Evolutionary conservation across 495 filamentous ascomycete species (phyloP).

Genomic region (Trichocladium antarcticum): DNA sequence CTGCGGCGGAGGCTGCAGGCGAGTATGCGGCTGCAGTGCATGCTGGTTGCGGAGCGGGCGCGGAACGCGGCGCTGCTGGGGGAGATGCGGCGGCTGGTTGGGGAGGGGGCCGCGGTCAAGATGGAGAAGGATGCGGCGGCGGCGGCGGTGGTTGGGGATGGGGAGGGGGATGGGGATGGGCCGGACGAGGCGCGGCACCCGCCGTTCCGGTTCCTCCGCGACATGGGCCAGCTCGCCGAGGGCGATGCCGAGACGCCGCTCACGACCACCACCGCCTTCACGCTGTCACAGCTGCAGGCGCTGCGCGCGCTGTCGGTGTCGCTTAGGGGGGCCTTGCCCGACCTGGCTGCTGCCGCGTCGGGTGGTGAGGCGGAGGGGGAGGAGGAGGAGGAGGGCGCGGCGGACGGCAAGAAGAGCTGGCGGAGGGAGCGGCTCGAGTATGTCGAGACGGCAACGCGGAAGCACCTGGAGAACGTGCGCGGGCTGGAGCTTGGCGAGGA

Average conservation of each 20-base stretch:
- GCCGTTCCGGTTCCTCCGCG: conserved; percentile 43
- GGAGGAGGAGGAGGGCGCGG: conserved; percentile 9
- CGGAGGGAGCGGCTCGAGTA: conserved; percentile 57
- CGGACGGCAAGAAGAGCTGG: conserved; percentile 30
- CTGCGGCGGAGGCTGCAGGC: conserved; percentile 71
- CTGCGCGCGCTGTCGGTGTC: conserved; percentile 54
- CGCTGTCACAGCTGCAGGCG: conserved; percentile 67
- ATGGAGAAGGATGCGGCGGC: conserved; percentile 9
- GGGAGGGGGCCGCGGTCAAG: background rate
- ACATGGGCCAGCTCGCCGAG: conserved; percentile 31
- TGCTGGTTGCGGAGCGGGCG: conserved; percentile 61
- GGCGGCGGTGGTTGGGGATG: background rate
- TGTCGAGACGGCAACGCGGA: conserved; percentile 56
- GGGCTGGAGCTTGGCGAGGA: conserved; percentile 45
- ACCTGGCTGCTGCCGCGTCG: conserved; percentile 28
- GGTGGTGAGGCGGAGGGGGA: conserved; percentile 21
- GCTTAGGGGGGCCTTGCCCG: conserved; percentile 49
- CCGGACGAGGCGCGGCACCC: conserved; percentile 17
- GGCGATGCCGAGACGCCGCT: conserved; percentile 42
- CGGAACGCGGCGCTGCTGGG: conserved; percentile 62
- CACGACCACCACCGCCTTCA: conserved; percentile 68
- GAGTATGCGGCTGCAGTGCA: conserved; percentile 64
- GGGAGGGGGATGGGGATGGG: background rate
- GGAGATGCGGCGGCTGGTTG: conserved; percentile 50
- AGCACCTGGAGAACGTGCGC: conserved; percentile 44